Evolutionary conservation across 208 protist species (phyloP).

Genomic region (Jaenimonas drosophilae): DNA sequence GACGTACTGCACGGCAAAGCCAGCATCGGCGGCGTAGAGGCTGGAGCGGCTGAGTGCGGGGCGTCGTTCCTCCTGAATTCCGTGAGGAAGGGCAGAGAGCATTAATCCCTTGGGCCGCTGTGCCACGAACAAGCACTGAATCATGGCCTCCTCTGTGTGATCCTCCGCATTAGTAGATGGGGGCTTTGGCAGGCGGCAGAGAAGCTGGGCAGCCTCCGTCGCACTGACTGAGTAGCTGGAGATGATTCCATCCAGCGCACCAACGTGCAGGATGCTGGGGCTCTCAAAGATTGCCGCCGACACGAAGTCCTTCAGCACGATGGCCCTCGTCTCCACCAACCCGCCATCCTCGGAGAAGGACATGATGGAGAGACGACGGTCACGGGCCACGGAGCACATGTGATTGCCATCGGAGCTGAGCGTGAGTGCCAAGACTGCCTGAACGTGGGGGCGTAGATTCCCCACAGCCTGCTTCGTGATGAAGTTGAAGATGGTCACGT

Average conservation of each 20-base stretch:
- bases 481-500: slow-evolving; percentile 81
- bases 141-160: slow-evolving; percentile 38
- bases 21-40: slow-evolving; percentile 64
- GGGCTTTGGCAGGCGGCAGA: slow-evolving; percentile 32
- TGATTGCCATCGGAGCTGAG: slow-evolving; percentile 30
- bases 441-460: slow-evolving; percentile 50
- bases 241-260: slow-evolving; percentile 60
- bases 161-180: slow-evolving; percentile 28
- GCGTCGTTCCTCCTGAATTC: slow-evolving; percentile 4
- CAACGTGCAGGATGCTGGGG: slow-evolving; percentile 41
- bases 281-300: slow-evolving; percentile 51
- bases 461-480: slow-evolving; percentile 44
- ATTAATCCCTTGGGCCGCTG: slow-evolving; percentile 34
- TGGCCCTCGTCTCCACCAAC: slow-evolving; percentile 38
- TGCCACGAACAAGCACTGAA: slow-evolving; percentile 45
- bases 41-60: slow-evolving; percentile 1
- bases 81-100: slow-evolving; percentile 11
- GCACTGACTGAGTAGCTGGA: slow-evolving; percentile 51
- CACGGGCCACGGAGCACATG: slow-evolving; percentile 62
- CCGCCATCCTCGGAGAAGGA: slow-evolving; percentile 4
- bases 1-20: slow-evolving; percentile 54
- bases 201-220: slow-evolving; percentile 22
- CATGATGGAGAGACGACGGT: slow-evolving; percentile 58
- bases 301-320: slow-evolving; percentile 78
- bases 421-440: slow-evolving; percentile 64